Conservation (phyloP, 257 asterid genomes). For the Scutellaria minor region DNA sequence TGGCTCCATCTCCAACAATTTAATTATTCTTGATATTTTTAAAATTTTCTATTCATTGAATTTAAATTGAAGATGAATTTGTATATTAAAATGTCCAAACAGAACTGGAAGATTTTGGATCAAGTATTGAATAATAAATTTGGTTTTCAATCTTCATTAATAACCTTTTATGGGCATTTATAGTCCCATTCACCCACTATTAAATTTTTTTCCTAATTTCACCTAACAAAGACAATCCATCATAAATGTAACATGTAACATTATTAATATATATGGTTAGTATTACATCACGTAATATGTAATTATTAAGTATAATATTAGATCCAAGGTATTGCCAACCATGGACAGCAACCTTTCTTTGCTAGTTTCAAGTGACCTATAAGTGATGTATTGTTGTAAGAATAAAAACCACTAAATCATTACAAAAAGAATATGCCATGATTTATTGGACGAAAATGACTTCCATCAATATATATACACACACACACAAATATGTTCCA, state of each 20-base stretch:
- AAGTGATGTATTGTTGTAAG: neutral
- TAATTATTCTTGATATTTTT: no score
- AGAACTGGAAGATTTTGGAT: no score
- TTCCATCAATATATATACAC: slow-evolving; percentile 19
- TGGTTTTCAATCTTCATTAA: neutral
- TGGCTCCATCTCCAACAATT: no score
- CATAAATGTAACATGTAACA: no score
- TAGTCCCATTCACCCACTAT: neutral
- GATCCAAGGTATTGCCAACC: no score
- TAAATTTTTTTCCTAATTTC: neutral
- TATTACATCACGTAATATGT: no score
- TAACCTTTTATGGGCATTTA: neutral
- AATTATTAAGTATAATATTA: no score
- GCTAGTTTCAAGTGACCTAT: slow-evolving; percentile 7
- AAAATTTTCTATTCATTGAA: no score
- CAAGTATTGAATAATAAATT: neutral
- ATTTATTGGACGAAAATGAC: slow-evolving; percentile 34
- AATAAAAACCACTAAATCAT: slow-evolving; percentile 24
- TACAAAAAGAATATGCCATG: slow-evolving; percentile 13
- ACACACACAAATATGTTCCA: no score
- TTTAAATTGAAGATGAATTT: neutral
- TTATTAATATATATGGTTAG: no score
- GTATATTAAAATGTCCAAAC: no score
- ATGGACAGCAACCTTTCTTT: neutral
- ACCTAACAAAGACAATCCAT: neutral